Evolutionary conservation across 2,329 filamentous ascomycete species (phyloP).

Genomic region (Diplodia sapinea): DNA sequence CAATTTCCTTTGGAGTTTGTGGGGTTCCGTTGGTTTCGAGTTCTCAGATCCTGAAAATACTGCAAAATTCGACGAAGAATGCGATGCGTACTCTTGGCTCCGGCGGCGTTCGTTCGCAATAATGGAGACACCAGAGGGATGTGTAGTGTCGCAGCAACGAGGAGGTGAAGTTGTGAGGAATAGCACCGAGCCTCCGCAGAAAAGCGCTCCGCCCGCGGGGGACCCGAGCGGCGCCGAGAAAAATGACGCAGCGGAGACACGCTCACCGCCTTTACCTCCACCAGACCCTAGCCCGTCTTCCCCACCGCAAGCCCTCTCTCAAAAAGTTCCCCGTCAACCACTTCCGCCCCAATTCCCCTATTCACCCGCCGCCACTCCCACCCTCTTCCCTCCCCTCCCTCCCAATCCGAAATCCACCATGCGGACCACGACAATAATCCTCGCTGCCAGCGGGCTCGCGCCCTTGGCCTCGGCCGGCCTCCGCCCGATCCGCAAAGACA

Average conservation of each 20-base stretch:
- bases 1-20: too few relatives aligned
- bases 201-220: neutral
- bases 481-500: constrained; percentile 6
- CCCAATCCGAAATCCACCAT: neutral
- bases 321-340: constrained; percentile 27
- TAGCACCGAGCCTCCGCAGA: neutral
- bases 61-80: too few relatives aligned
- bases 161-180: too few relatives aligned
- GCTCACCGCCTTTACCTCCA: constrained; percentile 14
- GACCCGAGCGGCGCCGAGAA: constrained; percentile 1
- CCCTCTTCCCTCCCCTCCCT: neutral
- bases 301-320: neutral
- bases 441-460: neutral
- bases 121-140: too few relatives aligned
- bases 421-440: constrained; percentile 5
- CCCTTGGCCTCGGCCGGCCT: neutral
- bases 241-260: constrained; percentile 14
- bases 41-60: too few relatives aligned
- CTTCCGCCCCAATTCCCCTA: neutral
- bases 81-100: too few relatives aligned
- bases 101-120: too few relatives aligned
- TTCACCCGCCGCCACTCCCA: neutral
- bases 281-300: neutral
- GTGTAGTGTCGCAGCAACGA: too few relatives aligned
- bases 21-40: too few relatives aligned